Base-by-base conservation (phyloP, 768 basidiomycete genomes). In the Albatrellus ellisii region DNA sequence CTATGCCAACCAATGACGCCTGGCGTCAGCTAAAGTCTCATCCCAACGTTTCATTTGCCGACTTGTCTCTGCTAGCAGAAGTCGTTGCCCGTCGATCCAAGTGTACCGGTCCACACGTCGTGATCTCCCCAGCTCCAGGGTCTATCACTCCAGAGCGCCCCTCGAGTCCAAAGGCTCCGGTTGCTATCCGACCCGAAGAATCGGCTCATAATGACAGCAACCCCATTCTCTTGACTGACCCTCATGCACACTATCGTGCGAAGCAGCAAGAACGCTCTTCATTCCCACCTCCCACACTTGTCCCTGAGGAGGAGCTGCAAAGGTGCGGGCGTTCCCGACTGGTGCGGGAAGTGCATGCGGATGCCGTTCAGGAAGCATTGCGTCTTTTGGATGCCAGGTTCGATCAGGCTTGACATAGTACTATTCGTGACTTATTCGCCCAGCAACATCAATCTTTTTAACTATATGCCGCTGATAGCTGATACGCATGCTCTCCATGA, bases 21-120 rank as follows among this genome's bases (percentile, higher is more conserved):
- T 91, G 88, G 84, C 73, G 72, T 22, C 77, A 77, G 49, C 67
- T 92, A 47, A 89, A 90, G 61, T 74, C 77, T 9, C 90, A 94
- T 59, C 90, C 90, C 2, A 91, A 89, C 51, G 79, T 85, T 41
- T 73, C 78, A 24, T 90, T 90, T 56, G 75, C 85, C 11, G 86
- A 92, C 60, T 66, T 94, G 40, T 62, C 75, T 2, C 67, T 94
- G 41, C 72, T 94, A 33, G 90, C 90, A 2, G 87, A 88, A 39
- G 90, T 94, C 31, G 88, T 92, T 31, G 79, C 85, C 6, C 82
- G 86, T 42, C 70, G 81, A 39, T 79, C 86, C 32, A 78, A 73
- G 56, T 89, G 86, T 55, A 72, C 68, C 1, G 84, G 84, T 14
- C 79, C 86, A 12, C 68, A 68, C 28, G 67, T 85, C 28, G 66